These are phyloP conservation scores for Tetrapyrgos nigripes DNA, from an alignment of 1,284 basidiomycete species.

Conservation along the genomic window DNA sequence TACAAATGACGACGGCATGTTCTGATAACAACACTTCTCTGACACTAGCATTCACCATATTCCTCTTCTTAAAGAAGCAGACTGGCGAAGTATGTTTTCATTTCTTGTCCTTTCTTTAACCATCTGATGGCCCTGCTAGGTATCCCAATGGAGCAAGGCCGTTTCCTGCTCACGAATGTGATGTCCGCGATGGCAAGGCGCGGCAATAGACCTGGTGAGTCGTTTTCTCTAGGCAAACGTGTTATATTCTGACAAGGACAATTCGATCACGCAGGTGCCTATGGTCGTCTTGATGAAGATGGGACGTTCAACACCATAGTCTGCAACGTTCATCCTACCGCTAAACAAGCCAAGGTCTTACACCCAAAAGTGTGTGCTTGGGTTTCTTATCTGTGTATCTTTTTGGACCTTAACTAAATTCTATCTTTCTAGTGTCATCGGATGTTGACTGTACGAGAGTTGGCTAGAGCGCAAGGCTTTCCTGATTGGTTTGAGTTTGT, in stretches of 20 bases:
- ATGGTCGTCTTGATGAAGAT: constrained; percentile 62
- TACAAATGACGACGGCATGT: too few relatives aligned
- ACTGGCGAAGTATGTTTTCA: constrained; percentile 57
- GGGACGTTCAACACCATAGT: constrained; percentile 71
- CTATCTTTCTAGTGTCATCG: constrained; percentile 61
- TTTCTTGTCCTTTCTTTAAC: not conserved
- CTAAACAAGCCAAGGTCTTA: constrained; percentile 72
- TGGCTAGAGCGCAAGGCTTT: constrained; percentile 80
- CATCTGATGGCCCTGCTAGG: constrained; percentile 28
- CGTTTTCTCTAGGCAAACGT: not conserved
- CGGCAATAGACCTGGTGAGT: constrained; percentile 55
- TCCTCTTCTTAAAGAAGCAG: constrained; percentile 57
- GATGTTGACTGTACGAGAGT: constrained; percentile 72
- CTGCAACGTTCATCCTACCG: constrained; percentile 76
- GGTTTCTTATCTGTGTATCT: not conserved
- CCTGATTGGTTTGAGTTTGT: constrained; percentile 72
- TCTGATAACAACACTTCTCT: not conserved
- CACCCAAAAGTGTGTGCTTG: constrained; percentile 61
- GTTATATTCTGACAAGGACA: not conserved
- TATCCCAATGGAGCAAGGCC: constrained; percentile 42
- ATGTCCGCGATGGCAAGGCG: constrained; percentile 56
- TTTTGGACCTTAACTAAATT: constrained; percentile 15
- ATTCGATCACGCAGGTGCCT: constrained; percentile 53
- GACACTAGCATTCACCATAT: constrained; percentile 56
- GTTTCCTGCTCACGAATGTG: constrained; percentile 65